phyloP scores from a whole-genome alignment of 108 stramenopile species.

The Fistulifera pelliculosa region DNA sequence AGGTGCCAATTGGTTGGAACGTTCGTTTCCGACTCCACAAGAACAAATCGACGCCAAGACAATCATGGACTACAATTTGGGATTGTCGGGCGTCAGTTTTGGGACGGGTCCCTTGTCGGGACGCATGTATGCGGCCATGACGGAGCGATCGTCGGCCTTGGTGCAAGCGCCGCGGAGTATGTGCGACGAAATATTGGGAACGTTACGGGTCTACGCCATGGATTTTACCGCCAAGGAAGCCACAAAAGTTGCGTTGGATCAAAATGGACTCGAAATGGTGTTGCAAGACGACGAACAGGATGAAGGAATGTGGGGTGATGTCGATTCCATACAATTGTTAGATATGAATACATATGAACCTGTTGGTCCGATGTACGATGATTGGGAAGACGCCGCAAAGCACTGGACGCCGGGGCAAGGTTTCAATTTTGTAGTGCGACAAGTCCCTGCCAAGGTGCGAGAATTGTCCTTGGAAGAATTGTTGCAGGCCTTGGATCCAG shows the following conservation, averaged over 20 bases:
- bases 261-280: slow-evolving; percentile 58
- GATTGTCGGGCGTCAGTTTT: slow-evolving; percentile 53
- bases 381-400: slow-evolving; percentile 47
- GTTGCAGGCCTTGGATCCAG: slow-evolving; percentile 62
- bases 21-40: slow-evolving; percentile 30
- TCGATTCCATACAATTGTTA: slow-evolving; percentile 55
- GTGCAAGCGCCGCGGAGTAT: slow-evolving; percentile 12
- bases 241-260: slow-evolving; percentile 55
- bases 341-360: slow-evolving; percentile 31
- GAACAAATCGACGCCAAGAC: slow-evolving; percentile 24
- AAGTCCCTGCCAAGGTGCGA: slow-evolving; percentile 56
- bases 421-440: slow-evolving; percentile 69
- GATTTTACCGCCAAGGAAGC: slow-evolving; percentile 81
- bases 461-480: slow-evolving; percentile 56
- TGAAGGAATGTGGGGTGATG: slow-evolving; percentile 66
- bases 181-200: slow-evolving; percentile 30
- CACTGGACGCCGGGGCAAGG: slow-evolving; percentile 68
- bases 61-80: slow-evolving; percentile 57
- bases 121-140: slow-evolving; percentile 61
- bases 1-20: slow-evolving; percentile 52
- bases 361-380: slow-evolving; percentile 30
- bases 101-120: slow-evolving; percentile 50
- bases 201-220: slow-evolving; percentile 61
- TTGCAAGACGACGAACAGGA: slow-evolving; percentile 51
- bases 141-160: slow-evolving; percentile 11